Conservation (phyloP, 345 rosid genomes). For the Chamaenerion angustifolium region DNA sequence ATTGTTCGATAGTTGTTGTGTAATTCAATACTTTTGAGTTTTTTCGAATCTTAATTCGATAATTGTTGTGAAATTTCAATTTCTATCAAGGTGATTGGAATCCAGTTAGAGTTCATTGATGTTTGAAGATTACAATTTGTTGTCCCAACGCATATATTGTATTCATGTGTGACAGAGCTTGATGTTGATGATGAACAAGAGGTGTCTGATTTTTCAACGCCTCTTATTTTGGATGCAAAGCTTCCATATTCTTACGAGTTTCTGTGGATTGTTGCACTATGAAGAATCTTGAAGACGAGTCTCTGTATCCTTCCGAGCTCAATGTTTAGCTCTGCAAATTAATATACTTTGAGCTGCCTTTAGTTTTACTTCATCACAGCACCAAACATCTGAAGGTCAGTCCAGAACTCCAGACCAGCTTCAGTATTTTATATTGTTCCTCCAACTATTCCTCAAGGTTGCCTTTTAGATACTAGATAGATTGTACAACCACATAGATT, state of each 20-base stretch:
- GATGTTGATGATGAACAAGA: constrained; percentile 26
- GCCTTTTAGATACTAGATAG: too few species aligned
- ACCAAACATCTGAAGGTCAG: constrained; percentile 17
- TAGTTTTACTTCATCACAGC: too few species aligned
- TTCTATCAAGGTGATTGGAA: too few species aligned
- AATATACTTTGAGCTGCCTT: neutral
- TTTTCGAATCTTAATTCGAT: neutral
- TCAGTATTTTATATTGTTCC: too few species aligned
- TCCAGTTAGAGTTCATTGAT: too few species aligned
- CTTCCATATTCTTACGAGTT: constrained; percentile 2
- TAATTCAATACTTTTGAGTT: neutral
- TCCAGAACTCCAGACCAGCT: too few species aligned
- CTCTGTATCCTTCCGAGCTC: constrained; percentile 51
- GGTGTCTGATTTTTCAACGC: constrained; percentile 7
- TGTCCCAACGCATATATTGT: too few species aligned
- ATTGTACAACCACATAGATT: too few species aligned
- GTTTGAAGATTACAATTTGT: too few species aligned
- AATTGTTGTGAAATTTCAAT: neutral
- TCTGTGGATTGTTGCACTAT: constrained; percentile 11
- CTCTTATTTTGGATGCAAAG: constrained; percentile 10
- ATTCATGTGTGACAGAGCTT: constrained; percentile 15
- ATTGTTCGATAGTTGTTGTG: too few species aligned
- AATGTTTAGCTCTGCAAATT: neutral
- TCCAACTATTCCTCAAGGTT: too few species aligned
- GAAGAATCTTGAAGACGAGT: constrained; percentile 14